Evolutionary conservation across 371 early-diverging fungal species (phyloP), one percentile per base, ranked within the genome.

Genomic region (Syncephalastrum racemosum): DNA sequence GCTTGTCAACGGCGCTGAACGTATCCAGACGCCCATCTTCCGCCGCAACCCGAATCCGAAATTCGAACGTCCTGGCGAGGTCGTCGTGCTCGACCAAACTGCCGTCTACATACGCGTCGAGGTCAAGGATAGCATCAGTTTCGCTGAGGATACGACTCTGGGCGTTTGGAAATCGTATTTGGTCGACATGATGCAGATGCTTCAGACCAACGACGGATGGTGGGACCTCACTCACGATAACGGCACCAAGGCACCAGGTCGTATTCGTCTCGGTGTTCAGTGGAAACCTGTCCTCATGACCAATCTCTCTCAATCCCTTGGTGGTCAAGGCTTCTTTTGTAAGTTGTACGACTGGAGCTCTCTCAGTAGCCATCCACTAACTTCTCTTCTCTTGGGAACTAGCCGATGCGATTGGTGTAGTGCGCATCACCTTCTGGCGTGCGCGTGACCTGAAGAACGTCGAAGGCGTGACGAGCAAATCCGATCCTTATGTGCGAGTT

Each of bases 401-500:
- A 79, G 77, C 70, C 14, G 75, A 83, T 16, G 83, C 93, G 4
- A 83, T 92, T 16, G 97, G 97, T 41, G 82, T 96, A 1, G 69
- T 96, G 20, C 83, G 89, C 40, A 64, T 95, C 19, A 81, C 84
- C 18, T 62, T 94, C 53, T 77, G 83, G 63, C 87, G 87, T 62
- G 97, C 89, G 4, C 81, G 82, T 43, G 72, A 78, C 15, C 64
- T 94, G 41, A 80, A 82, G 58, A 90, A 88, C 52, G 82, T 84
- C 15, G 90, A 79, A 53, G 66, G 59, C 0, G 71, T 76, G 0
- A 60, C 68, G 7, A 86, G 90, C 51, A 87, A 83, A 57, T 87
- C 89, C 6, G 94, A 96, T 59, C 93, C 95, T 7, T 95, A 90
- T 64, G 83, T 91, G 19, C 71, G 78, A 16, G 80, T 90, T 20